Evolutionary conservation across 2,329 filamentous ascomycete genomes (phyloP).

Genomic region (Paecilomyces fulvus): DNA sequence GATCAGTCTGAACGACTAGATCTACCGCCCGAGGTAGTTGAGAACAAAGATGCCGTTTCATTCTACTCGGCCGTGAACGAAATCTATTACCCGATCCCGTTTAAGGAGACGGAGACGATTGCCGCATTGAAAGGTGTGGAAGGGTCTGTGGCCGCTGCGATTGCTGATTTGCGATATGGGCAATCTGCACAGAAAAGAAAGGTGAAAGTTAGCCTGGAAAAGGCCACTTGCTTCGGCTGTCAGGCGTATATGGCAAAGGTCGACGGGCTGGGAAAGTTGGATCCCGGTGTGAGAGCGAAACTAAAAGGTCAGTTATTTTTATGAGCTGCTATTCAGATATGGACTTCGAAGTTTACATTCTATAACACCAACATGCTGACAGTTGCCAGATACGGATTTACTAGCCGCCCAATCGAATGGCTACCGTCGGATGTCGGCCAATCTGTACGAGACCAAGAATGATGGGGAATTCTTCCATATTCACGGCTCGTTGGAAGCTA

Average conservation of each 20-base stretch:
- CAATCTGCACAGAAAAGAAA: conserved; percentile 26
- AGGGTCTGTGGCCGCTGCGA: conserved; percentile 50
- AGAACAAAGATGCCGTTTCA: conserved; percentile 24
- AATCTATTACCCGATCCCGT: conserved; percentile 37
- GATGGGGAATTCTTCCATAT: conserved; percentile 64
- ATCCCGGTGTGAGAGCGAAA: conserved; percentile 29
- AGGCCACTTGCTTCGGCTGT: conserved; percentile 32
- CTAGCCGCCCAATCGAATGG: conserved; percentile 60
- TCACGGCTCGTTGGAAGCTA: conserved; percentile 65
- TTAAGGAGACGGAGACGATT: conserved; percentile 46
- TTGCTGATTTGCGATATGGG: conserved; percentile 49
- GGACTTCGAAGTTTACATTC: background rate
- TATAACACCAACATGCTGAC: conserved; percentile 8
- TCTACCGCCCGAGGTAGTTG: conserved; percentile 23
- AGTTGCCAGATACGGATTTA: conserved; percentile 58
- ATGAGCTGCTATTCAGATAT: background rate
- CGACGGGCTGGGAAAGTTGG: conserved; percentile 29
- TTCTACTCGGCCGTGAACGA: conserved; percentile 30
- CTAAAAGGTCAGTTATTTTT: conserved; percentile 25
- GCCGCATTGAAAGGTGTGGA: conserved; percentile 53
- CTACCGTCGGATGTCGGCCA: conserved; percentile 65
- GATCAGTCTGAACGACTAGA: conserved; percentile 24
- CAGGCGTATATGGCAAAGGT: conserved; percentile 36
- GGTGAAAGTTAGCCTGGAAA: conserved; percentile 29
- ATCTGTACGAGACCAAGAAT: conserved; percentile 61